Evolutionary conservation across 2,329 filamentous ascomycete genomes (phyloP), one percentile per base, ranked within the genome.

Genomic region (Ceratocystis diversiconidia): DNA sequence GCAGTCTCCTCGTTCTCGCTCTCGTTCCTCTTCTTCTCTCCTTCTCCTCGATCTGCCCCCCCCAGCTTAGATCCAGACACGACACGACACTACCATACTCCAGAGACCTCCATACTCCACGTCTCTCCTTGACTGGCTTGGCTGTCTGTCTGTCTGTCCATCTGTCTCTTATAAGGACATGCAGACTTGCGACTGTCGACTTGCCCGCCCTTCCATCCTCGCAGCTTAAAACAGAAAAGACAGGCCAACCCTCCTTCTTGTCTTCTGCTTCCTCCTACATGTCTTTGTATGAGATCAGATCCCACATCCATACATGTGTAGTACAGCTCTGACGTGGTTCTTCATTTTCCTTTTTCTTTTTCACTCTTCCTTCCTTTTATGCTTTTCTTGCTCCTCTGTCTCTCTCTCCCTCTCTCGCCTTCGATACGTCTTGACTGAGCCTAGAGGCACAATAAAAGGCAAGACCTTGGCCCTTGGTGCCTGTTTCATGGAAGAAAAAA

Each of bases 321-420:
- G 52, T 8, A 57, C 52, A 30, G 52, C 52, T 57, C 25, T 57
- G 52, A 57, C 52, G 52, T 57, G 52, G 52, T 57, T 57, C 52
- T 57, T 57, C 3, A 17, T 17, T 25, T 28, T n/a, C 5, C 4
- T 30, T 30, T 8, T 28, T 57, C 22, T 8, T 8, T 48, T 50
- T 22, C 7, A 10, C 17, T 19, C 10, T 5, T n/a, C 10, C 2
- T 12, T 28, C 19, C 25, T 57, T 30, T 32, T 57, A 5, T 44
- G 25, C 22, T 46, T 22, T 44, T 28, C 15, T 41, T 25, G 4
- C 22, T 25, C 17, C 15, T 44, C 15, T 22, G 19, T 19, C 46
- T 50, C n/a, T 50, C 46, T 50, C 44, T 7, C 44, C 3, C 32
- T 36, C 36, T 36, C 36, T 12, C 36, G 36, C 10, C 36, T 36